A percentile compares a stretch with the other conserved stretches of the same genome.
These are phyloP conservation scores for Blastobotrys apis DNA, from an alignment of 1,139 yeast species.

Conservation along the genomic window DNA sequence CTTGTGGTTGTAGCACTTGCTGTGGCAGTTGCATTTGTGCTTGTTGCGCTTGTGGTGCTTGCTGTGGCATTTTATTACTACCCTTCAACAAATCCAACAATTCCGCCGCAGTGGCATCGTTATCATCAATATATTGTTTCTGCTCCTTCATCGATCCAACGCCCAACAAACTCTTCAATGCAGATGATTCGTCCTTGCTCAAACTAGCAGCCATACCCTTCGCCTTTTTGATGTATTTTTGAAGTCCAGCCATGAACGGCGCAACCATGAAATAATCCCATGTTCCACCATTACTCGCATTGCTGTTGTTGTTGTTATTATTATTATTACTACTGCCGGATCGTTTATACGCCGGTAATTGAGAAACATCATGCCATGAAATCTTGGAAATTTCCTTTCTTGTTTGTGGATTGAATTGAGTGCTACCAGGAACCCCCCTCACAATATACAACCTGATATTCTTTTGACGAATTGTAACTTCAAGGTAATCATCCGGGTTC, in stretches of 20 bases:
- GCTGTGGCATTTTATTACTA: not conserved
- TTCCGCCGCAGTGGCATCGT: conserved; percentile 14
- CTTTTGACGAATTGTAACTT: conserved; percentile 77
- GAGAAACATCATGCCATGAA: conserved; percentile 57
- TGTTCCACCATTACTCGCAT: conserved; percentile 15
- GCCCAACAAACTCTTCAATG: conserved; percentile 34
- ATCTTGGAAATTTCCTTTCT: conserved; percentile 76
- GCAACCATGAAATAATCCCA: conserved; percentile 37
- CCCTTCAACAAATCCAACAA: conserved; percentile 26
- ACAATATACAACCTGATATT: conserved; percentile 80
- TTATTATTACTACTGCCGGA: conserved; percentile 15
- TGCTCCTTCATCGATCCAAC: conserved; percentile 23
- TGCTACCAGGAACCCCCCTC: conserved; percentile 73
- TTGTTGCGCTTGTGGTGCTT: conserved; percentile 5
- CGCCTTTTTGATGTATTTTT: conserved; percentile 30
- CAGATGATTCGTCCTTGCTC: conserved; percentile 33
- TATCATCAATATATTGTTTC: conserved; percentile 14
- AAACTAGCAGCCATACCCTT: conserved; percentile 32
- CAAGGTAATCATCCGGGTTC: conserved; percentile 68
- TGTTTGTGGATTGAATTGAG: conserved; percentile 70
- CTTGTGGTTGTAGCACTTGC: conserved; percentile 3
- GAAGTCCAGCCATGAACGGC: conserved; percentile 36
- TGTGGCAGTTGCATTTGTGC: not conserved
- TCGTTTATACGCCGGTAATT: conserved; percentile 39
- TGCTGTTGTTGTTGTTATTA: no score